Evolutionary conservation across 306 rosid species (phyloP), one percentile per base, ranked within the genome.

Genomic region (Ochetophila trinervis): DNA sequence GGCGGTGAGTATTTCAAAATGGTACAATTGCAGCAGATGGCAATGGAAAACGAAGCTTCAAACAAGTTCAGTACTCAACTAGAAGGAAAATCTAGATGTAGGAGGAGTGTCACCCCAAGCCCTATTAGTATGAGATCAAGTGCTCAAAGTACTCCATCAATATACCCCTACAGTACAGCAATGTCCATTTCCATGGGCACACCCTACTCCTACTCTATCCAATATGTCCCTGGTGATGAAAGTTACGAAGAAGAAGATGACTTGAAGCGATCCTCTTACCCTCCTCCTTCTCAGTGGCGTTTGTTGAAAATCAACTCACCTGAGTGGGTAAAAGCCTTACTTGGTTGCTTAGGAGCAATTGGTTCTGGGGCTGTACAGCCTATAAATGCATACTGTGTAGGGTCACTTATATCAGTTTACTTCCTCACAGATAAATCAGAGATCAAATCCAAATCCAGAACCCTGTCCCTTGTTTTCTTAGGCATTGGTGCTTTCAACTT

Each of bases 291-390:
- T 4, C 88, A 80, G 14, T 82, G 87, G 92, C 83, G 86, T 8
- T 77, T 89, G 72, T 65, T 89, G 80, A 84, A 82, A 78, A 84
- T 87, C 84, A 92, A 82, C 60, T 78, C 83, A 54, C 95, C 98
- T n/a, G 98, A 92, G 69, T 85, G 86, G 90, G 79, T 72, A 73
- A 85, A 72, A 51, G 85, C 89, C 20, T 37, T 85, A 63, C 86
- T 92, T 62, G 98, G 98, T 77, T 74, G 87, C 76, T 56, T 87
- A 71, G 98, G 95, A 19, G 96, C 96, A 72, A 56, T 89, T 55
- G 93, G 88, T 53, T 89, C 98, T 11, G 89, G 93, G 68, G 95
- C 96, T 67, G 91, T 87, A 7, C 98, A 92, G 20, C 96, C 98
- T 4, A 37, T 85, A 32, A 89, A 92, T 63, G 96, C 96, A 44